Conservation (phyloP, 768 basidiomycete species). For the Mycena metata region DNA sequence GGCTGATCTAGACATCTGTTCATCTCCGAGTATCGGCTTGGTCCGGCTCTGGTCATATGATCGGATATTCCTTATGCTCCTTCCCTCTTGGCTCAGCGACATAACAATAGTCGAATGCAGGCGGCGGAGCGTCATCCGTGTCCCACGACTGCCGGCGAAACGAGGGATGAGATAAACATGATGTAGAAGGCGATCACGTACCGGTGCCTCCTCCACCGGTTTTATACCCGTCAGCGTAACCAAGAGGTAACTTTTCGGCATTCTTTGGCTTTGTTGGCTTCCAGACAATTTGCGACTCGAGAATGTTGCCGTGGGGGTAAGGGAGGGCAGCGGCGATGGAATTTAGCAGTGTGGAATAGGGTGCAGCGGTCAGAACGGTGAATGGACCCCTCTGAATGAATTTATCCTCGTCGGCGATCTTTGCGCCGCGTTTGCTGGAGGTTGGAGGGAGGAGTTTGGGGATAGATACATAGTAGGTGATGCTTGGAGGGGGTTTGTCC, state of each 20-base stretch:
- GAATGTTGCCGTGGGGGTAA: not conserved
- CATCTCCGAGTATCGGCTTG: too few species aligned
- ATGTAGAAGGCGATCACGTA: not conserved
- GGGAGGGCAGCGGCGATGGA: constrained; percentile 3
- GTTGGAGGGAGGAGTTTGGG: not conserved
- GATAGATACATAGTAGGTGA: not conserved
- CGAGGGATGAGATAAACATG: not conserved
- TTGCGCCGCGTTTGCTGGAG: not conserved
- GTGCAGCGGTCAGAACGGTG: not conserved
- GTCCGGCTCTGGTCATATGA: too few species aligned
- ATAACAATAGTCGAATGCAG: not conserved
- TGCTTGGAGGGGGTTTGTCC: not conserved
- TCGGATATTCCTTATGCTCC: too few species aligned
- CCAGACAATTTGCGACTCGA: constrained; percentile 1
- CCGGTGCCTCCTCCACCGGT: not conserved
- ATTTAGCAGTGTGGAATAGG: not conserved
- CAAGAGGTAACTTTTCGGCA: not conserved
- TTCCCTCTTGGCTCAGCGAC: too few species aligned
- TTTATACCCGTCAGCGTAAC: not conserved
- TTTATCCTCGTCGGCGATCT: constrained; percentile 1
- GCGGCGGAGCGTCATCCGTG: not conserved
- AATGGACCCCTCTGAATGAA: not conserved
- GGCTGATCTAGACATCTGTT: too few species aligned
- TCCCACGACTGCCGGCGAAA: not conserved
- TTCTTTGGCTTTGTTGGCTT: constrained; percentile 7